Conservation (phyloP, 1,284 basidiomycete genomes). For the Sutorius eximius region DNA sequence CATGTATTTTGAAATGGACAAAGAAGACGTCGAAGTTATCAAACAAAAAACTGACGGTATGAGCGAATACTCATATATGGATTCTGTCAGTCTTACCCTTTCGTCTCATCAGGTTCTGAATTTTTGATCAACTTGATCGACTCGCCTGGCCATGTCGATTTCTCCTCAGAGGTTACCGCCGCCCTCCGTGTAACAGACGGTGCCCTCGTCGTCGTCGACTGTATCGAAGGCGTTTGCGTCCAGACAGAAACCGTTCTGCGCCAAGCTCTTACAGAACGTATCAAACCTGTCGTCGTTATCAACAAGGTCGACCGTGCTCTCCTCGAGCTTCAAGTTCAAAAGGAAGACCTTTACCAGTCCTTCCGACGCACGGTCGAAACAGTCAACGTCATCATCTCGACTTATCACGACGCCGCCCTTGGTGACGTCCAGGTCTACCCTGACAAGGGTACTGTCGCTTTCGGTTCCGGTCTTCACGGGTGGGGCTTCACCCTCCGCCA, state of each 20-base stretch:
- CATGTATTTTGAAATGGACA: conserved; percentile 97
- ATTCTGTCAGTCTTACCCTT: conserved; percentile 10
- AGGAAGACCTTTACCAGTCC: conserved; percentile 97
- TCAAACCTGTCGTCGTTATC: conserved; percentile 99
- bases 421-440: conserved; percentile 99
- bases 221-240: conserved; percentile 99
- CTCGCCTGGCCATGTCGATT: conserved; percentile 99
- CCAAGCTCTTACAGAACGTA: conserved; percentile 96
- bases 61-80: conserved; percentile 11
- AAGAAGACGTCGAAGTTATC: conserved; percentile 84
- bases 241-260: conserved; percentile 99
- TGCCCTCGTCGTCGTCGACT: conserved; percentile 98
- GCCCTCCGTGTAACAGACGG: conserved; percentile 99
- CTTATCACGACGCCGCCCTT: conserved; percentile 92
- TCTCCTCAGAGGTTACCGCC: conserved; percentile 99
- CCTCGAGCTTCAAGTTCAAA: conserved; percentile 96
- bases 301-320: conserved; percentile 99
- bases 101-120: conserved; percentile 68
- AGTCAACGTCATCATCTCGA: conserved; percentile 99
- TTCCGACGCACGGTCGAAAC: conserved; percentile 98
- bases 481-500: conserved; percentile 99
- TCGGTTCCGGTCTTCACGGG: conserved; percentile 99
- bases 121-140: conserved; percentile 99
- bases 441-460: conserved; percentile 97
- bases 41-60: conserved; percentile 92